These are phyloP conservation scores for Colletotrichum cordylinicola DNA, from an alignment of 2,329 filamentous ascomycete species.

Conservation along the genomic window DNA sequence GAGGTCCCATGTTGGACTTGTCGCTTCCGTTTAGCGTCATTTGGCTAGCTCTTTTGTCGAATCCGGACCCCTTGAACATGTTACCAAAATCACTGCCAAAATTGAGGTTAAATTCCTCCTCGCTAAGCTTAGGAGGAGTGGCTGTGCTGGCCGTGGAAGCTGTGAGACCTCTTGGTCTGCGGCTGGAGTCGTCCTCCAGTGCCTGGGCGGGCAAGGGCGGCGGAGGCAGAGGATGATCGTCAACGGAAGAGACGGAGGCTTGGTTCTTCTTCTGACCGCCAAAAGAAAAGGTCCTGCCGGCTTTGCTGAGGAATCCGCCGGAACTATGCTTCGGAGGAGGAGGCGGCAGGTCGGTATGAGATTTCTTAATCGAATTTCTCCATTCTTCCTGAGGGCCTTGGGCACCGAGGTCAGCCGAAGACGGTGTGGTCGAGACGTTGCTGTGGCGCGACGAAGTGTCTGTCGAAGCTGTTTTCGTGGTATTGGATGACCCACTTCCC, in stretches of 20 bases:
- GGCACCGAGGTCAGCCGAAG: constrained; percentile 53
- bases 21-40: constrained; percentile 50
- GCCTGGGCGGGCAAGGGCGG: constrained; percentile 42
- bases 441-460: constrained; percentile 68
- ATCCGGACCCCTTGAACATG: constrained; percentile 53
- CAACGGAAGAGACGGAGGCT: constrained; percentile 39
- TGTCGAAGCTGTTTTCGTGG: constrained; percentile 63
- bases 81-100: constrained; percentile 64
- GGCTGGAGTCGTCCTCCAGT: constrained; percentile 32
- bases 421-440: constrained; percentile 66
- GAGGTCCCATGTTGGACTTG: constrained; percentile 32
- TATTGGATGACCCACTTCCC: constrained; percentile 66
- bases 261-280: constrained; percentile 59
- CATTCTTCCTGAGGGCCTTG: constrained; percentile 45
- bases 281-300: constrained; percentile 66
- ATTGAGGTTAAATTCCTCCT: constrained; percentile 52
- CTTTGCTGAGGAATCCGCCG: constrained; percentile 58
- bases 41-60: constrained; percentile 60
- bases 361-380: constrained; percentile 42
- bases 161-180: constrained; percentile 56
- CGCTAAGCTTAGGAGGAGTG: constrained; percentile 54
- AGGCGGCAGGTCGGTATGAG: constrained; percentile 41
- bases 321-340: constrained; percentile 53
- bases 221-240: constrained; percentile 38
- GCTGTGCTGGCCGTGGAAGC: constrained; percentile 59